A percentile compares a stretch with the other conserved stretches of the same genome.
Evolutionary conservation across 2,329 filamentous ascomycete species (phyloP).

Genomic region (Curvularia eragrostidis): DNA sequence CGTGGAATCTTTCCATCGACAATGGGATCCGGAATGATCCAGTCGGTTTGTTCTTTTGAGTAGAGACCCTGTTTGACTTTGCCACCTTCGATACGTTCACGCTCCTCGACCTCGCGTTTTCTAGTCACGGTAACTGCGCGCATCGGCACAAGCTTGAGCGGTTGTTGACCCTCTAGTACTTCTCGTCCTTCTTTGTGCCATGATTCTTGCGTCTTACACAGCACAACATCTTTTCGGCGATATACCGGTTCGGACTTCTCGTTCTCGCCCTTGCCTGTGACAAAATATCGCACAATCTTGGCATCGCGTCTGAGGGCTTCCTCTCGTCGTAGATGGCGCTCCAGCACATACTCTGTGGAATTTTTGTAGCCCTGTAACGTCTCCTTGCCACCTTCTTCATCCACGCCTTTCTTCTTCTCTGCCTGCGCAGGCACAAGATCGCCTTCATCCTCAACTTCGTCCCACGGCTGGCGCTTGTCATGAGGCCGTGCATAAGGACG

Average conservation of each 20-base stretch:
- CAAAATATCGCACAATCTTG: slow-evolving; percentile 75
- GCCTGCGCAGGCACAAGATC: slow-evolving; percentile 77
- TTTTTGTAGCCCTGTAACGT: slow-evolving; percentile 89
- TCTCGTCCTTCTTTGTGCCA: slow-evolving; percentile 97
- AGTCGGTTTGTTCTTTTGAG: slow-evolving; percentile 84
- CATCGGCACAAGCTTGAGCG: slow-evolving; percentile 86
- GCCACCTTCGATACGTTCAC: slow-evolving; percentile 75
- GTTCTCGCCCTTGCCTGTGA: slow-evolving; percentile 74
- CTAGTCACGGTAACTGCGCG: slow-evolving; percentile 88
- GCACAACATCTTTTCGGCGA: slow-evolving; percentile 76
- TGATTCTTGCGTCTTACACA: slow-evolving; percentile 89
- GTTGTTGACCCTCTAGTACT: slow-evolving; percentile 71
- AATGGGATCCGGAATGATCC: slow-evolving; percentile 91
- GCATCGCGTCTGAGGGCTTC: slow-evolving; percentile 79
- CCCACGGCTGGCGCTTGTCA: slow-evolving; percentile 68
- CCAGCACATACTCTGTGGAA: slow-evolving; percentile 83
- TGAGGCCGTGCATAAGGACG: slow-evolving; percentile 69
- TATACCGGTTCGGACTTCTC: slow-evolving; percentile 81
- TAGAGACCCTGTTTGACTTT: slow-evolving; percentile 89
- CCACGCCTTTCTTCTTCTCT: slow-evolving; percentile 68
- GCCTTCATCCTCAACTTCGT: slow-evolving; percentile 78
- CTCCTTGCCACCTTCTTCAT: slow-evolving; percentile 72
- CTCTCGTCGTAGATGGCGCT: slow-evolving; percentile 86
- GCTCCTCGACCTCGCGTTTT: slow-evolving; percentile 87
- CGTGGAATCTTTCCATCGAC: slow-evolving; percentile 86